These are phyloP conservation scores for Lasiosphaeris hirsuta DNA, from an alignment of 495 filamentous ascomycete genomes.

Conservation along the genomic window DNA sequence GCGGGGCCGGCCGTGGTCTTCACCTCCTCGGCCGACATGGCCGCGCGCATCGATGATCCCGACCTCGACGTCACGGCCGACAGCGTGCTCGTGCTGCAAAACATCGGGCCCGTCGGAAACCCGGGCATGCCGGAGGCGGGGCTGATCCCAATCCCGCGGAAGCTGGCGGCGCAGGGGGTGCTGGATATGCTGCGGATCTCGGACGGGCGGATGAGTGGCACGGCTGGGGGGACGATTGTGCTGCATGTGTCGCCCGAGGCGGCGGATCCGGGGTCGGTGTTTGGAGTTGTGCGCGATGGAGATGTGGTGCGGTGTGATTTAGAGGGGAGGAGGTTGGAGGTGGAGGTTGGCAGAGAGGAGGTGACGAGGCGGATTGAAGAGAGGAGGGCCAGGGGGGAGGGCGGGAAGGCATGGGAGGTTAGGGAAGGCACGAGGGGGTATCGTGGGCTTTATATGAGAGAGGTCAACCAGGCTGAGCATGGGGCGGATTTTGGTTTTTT, in stretches of 20 bases:
- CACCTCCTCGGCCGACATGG: conserved; percentile 52
- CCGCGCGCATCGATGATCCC: conserved; percentile 55
- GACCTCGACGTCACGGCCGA: conserved; percentile 48
- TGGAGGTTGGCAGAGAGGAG: conserved; percentile 50
- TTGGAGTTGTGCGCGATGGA: conserved; percentile 59
- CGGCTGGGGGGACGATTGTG: conserved; percentile 65
- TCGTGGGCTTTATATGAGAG: conserved; percentile 60
- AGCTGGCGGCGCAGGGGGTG: conserved; percentile 56
- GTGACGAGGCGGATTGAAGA: conserved; percentile 39
- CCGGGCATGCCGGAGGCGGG: conserved; percentile 70
- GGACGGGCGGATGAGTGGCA: conserved; percentile 67
- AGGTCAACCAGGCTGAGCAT: conserved; percentile 61
- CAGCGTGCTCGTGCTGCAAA: conserved; percentile 57
- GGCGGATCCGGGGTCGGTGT: conserved; percentile 50
- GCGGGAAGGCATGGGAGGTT: conserved; percentile 29
- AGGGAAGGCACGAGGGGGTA: conserved; percentile 54
- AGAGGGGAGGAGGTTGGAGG: conserved; percentile 37
- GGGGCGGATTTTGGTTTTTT: conserved; percentile 67
- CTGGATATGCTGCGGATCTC: conserved; percentile 64
- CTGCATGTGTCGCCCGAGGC: conserved; percentile 64
- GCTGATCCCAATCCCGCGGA: conserved; percentile 61
- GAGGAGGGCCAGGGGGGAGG: conserved; percentile 22
- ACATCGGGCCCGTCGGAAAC: conserved; percentile 62
- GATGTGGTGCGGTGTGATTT: conserved; percentile 56
- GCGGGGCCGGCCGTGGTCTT: conserved; percentile 59